Evolutionary conservation across 371 early-diverging fungal genomes (phyloP).

Genomic region (Zychaea mexicana): DNA sequence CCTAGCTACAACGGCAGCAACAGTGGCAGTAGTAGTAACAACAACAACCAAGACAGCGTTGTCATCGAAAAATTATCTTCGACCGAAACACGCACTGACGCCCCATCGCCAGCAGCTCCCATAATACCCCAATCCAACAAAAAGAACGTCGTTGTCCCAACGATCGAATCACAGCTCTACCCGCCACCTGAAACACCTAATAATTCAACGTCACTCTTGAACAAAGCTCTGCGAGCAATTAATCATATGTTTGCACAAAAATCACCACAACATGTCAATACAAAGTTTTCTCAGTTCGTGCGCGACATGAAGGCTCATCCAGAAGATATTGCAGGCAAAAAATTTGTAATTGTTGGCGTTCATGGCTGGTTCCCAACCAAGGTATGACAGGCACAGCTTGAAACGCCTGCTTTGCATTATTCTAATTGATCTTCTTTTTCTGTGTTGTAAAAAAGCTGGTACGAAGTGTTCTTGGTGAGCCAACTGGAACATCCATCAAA

Average conservation of each 20-base stretch:
- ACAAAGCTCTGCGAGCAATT: slow-evolving; percentile 18
- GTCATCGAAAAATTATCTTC: slow-evolving; percentile 3
- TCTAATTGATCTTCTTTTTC: too few species aligned
- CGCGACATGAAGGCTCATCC: slow-evolving; percentile 30
- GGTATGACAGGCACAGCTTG: too few species aligned
- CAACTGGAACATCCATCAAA: slow-evolving; percentile 86
- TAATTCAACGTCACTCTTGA: slow-evolving; percentile 10
- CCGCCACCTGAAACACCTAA: not conserved
- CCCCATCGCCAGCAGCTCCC: not conserved
- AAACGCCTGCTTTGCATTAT: too few species aligned
- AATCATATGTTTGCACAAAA: slow-evolving; percentile 22
- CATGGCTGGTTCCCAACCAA: slow-evolving; percentile 93
- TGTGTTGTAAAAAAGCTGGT: slow-evolving; percentile 45
- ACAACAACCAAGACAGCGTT: not conserved
- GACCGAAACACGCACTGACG: not conserved
- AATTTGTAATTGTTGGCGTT: slow-evolving; percentile 74
- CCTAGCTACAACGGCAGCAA: not conserved
- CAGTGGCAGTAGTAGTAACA: not conserved
- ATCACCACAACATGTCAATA: slow-evolving; percentile 4
- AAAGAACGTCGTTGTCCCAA: slow-evolving; percentile 19
- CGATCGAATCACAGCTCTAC: slow-evolving; percentile 13
- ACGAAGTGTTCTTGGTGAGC: slow-evolving; percentile 86
- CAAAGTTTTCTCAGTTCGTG: slow-evolving; percentile 25
- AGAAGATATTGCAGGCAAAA: slow-evolving; percentile 28
- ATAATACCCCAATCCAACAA: not conserved